Evolutionary conservation across 2,329 filamentous ascomycete genomes (phyloP), one percentile per base, ranked within the genome.

Genomic region (Ophiostoma sp.): DNA sequence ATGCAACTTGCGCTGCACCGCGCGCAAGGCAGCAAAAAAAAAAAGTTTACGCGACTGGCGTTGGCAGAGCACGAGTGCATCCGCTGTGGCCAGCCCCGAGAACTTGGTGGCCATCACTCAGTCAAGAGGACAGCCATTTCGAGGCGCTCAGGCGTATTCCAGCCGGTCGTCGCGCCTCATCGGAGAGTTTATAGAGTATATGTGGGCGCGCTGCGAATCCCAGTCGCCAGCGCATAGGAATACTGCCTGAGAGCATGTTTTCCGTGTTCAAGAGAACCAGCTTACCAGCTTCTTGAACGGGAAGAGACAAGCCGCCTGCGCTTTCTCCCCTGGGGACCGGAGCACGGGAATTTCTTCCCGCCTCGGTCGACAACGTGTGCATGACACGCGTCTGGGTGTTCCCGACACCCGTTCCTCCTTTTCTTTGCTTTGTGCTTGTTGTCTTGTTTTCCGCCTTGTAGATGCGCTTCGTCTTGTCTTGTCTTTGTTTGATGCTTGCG

Each of bases 151-250:
- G 48, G 67, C 48, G 8, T 57, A 36, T 68, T 68, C 48, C 67
- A 68, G 67, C 67, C 67, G 15, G 54, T 54, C 33, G 67, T 57
- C 17, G 48, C 48, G 44, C 67, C 67, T 31, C 8, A 3, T 67
- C 27, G 66, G 17, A 52, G 39, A 48, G 27, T 54, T 13, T 41
- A 13, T 31, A 31, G 27, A 31, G 27, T 31, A 31, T 39, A 35
- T 67, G 44, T 41, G 65, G 65, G 5, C 39, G 41, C 44, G 41
- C 41, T 35, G 41, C 66, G 27, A 44, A 13, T 35, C 13, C 66
- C 17, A 67, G 17, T 52, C 66, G 66, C n/a, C 44, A 52, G 39
- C 41, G 44, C 41, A 52, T 20, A 31, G 41, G 66, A 67, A 67
- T 10, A 41, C 66, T 13, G 39, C 65, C 31, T 31, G 27, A 67